Evolutionary conservation across 768 basidiomycete species (phyloP).

Genomic region (Suillus sp.): DNA sequence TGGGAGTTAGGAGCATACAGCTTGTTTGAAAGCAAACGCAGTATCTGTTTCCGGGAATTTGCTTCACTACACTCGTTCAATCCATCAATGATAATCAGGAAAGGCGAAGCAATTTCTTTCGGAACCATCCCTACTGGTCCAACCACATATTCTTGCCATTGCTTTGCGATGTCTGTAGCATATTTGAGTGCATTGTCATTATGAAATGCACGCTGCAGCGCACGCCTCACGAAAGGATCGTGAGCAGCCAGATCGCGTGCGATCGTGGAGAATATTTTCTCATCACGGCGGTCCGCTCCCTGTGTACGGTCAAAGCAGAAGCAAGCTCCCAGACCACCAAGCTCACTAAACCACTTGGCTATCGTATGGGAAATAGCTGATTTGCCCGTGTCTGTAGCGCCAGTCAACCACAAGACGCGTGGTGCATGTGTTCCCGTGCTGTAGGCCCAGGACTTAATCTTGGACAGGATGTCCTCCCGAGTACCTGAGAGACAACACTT

Average conservation of each 20-base stretch:
- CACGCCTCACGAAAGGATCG: neutral
- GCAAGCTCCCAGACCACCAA: too few species aligned
- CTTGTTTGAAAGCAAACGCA: too few species aligned
- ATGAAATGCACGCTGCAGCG: neutral
- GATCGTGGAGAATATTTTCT: neutral
- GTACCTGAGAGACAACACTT: too few species aligned
- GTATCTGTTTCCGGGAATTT: conserved; percentile 1
- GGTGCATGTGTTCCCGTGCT: neutral
- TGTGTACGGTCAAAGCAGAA: conserved; percentile 3
- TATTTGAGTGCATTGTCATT: neutral
- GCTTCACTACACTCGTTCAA: neutral
- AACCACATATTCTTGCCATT: too few species aligned
- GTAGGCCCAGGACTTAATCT: neutral
- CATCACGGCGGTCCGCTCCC: neutral
- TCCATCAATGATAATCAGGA: too few species aligned
- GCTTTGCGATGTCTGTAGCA: too few species aligned
- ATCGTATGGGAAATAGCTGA: conserved; percentile 22
- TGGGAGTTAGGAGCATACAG: neutral
- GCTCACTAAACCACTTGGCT: conserved; percentile 5
- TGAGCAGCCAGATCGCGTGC: neutral
- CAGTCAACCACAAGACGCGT: conserved; percentile 17
- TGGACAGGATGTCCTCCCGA: too few species aligned
- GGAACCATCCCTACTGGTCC: too few species aligned
- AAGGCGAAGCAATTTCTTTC: conserved; percentile 14
- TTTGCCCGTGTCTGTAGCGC: conserved; percentile 19